A percentile compares a stretch with the other conserved stretches of the same genome.
These are phyloP conservation scores for Kwoniella dejecticola DNA, from an alignment of 768 basidiomycete species.

Conservation along the genomic window DNA sequence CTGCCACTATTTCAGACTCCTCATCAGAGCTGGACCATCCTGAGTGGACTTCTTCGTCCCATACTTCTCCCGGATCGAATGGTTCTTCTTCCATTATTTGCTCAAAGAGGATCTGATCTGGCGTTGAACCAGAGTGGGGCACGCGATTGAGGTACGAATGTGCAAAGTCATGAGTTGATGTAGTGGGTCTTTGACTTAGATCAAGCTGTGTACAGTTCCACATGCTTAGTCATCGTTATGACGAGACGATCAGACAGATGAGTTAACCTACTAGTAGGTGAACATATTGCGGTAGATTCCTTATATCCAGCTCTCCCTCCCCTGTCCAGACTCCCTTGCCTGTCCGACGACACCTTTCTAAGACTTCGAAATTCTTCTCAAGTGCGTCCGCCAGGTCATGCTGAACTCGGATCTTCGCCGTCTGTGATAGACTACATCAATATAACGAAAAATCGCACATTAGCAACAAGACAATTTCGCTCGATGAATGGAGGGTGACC, in stretches of 20 bases:
- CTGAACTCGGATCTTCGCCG: slow-evolving; percentile 37
- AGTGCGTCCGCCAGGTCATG: slow-evolving; percentile 40
- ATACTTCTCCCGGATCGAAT: slow-evolving; percentile 34
- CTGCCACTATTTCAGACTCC: not conserved
- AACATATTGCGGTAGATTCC: slow-evolving; percentile 44
- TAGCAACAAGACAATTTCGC: too few relatives aligned
- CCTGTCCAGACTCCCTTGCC: slow-evolving; percentile 31
- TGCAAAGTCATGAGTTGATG: slow-evolving; percentile 32
- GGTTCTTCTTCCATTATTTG: slow-evolving; percentile 45
- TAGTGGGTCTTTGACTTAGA: slow-evolving; percentile 24
- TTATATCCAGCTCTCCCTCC: slow-evolving; percentile 31
- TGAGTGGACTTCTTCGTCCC: slow-evolving; percentile 38
- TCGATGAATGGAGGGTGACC: too few relatives aligned
- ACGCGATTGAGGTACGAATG: slow-evolving; percentile 24
- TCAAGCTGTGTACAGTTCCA: slow-evolving; percentile 43
- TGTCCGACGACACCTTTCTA: slow-evolving; percentile 13
- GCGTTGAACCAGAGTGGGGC: slow-evolving; percentile 23
- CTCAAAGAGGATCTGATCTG: slow-evolving; percentile 40
- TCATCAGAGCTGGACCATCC: slow-evolving; percentile 44
- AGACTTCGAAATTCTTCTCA: slow-evolving; percentile 15
- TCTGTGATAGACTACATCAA: slow-evolving; percentile 16
- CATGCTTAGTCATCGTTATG: too few relatives aligned
- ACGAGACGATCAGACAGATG: too few relatives aligned
- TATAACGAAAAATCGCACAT: too few relatives aligned
- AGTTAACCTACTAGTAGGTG: slow-evolving; percentile 40